Conservation (phyloP, 345 rosid species). For the Bretschneidera sinensis region DNA sequence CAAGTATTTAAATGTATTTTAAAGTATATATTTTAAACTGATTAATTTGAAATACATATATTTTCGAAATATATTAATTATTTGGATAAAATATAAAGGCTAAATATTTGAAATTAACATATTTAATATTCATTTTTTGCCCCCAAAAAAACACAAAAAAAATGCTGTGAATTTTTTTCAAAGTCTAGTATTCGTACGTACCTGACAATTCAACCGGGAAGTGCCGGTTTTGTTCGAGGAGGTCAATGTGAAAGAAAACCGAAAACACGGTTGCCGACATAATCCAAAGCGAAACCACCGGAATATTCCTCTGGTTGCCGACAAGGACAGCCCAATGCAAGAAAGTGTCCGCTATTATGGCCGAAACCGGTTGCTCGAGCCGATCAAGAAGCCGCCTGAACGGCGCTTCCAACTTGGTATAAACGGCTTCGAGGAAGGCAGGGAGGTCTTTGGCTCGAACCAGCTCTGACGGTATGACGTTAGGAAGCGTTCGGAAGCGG, state of each 20-base stretch:
- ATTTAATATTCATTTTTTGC: too few species aligned
- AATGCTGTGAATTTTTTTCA: too few species aligned
- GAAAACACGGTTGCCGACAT: constrained; percentile 19
- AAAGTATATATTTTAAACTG: too few species aligned
- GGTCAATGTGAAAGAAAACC: constrained; percentile 16
- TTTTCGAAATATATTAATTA: too few species aligned
- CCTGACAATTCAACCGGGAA: constrained; percentile 26
- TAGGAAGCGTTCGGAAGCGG: constrained; percentile 36
- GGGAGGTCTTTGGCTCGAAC: constrained; percentile 28
- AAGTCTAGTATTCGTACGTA: too few species aligned
- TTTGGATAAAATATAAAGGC: too few species aligned
- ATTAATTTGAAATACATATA: too few species aligned
- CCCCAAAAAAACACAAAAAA: too few species aligned
- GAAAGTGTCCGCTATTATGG: constrained; percentile 22
- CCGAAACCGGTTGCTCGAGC: constrained; percentile 18
- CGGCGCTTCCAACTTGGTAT: constrained; percentile 41
- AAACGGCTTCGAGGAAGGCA: constrained; percentile 39
- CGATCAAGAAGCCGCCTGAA: constrained; percentile 38
- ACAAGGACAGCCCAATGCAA: constrained; percentile 22
- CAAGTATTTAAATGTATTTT: too few species aligned
- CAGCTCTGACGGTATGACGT: constrained; percentile 46
- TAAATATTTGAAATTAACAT: too few species aligned
- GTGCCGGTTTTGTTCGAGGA: constrained; percentile 22
- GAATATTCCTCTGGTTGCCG: constrained; percentile 30
- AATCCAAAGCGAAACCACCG: constrained; percentile 33